Percentiles rank a stretch among this genome's conserved stretches.
Evolutionary conservation across 371 early-diverging fungal genomes (phyloP).

Genomic region (Mortierella sp.): DNA sequence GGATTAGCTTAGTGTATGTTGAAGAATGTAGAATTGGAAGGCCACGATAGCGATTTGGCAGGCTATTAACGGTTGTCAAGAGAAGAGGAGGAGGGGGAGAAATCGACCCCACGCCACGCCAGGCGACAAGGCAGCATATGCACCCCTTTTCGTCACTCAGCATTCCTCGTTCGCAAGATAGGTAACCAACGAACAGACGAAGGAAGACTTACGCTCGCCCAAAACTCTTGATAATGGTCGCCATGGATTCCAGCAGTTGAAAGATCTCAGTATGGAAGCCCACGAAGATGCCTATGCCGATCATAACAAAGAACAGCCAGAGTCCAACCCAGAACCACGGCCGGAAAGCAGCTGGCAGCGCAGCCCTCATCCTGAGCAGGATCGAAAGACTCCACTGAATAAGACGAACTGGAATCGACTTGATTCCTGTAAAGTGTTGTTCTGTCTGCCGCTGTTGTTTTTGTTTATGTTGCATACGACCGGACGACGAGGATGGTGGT

Average conservation of each 20-base stretch:
- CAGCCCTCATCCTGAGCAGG: constrained; percentile 30
- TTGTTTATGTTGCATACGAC: not conserved
- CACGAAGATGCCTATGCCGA: constrained; percentile 27
- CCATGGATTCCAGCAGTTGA: constrained; percentile 34
- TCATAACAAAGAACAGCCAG: constrained; percentile 24
- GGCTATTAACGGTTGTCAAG: not conserved
- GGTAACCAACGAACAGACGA: not conserved
- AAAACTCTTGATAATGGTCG: constrained; percentile 38
- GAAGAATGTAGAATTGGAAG: not conserved
- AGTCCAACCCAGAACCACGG: constrained; percentile 55
- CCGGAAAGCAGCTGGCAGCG: constrained; percentile 24
- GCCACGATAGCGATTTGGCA: not conserved
- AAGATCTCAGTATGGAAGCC: constrained; percentile 46
- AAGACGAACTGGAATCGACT: constrained; percentile 37
- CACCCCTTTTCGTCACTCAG: not conserved
- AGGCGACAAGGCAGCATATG: not conserved
- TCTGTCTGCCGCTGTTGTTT: not conserved
- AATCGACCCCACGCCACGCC: not conserved
- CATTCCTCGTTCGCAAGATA: not conserved
- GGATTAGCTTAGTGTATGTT: no score
- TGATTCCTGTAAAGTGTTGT: constrained; percentile 13
- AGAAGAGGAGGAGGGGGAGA: not conserved
- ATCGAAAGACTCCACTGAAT: constrained; percentile 32
- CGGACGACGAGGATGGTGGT: not conserved
- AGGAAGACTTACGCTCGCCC: constrained; percentile 46